Evolutionary conservation across 1,284 basidiomycete genomes (phyloP), one percentile per base, ranked within the genome.

Genomic region (Hemileccinum hortonii): DNA sequence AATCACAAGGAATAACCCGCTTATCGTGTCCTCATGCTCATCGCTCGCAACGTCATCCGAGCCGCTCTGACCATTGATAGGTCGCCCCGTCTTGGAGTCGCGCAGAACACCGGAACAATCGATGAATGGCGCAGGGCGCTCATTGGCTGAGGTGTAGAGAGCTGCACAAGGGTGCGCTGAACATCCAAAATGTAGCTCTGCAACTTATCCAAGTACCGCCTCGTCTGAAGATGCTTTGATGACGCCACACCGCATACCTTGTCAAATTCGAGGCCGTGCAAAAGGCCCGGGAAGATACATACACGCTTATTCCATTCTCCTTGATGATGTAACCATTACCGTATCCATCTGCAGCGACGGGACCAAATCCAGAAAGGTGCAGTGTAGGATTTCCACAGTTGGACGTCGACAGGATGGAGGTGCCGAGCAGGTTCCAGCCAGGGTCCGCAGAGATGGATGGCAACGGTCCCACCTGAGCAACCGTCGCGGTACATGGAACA

Each of bases 301-400:
- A 89, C 82, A 95, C 75, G n/a, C 87, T 91, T 51, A 95, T 81
- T 4, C 87, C 88, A 58, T 94, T 87, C 58, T 96, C 94, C 73
- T 97, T 98, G 80, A 98, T 97, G 67, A 99, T 99, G 71, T 98
- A 98, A 14, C 94, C 92, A 58, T 94, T 89, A 3, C 93, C 93
- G 66, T 90, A 94, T 7, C 93, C 93, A 58, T 94, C 92, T n/a
- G 92, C 88, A 4, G 91, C 88, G 48, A 92, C 89, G 9, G 94
- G 91, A 0, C 92, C 94, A 62, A 96, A 97, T 6, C 93, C 93
- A 61, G 94, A 94, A 55, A 94, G 72, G 42, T 94, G 77, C 64
- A 99, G 73, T 0, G 94, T 94, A 0, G 95, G 94, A 69, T 99
- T 98, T 6, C 96, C 96, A 65, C 95, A 98, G 72, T 99, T 99